Base-by-base conservation (phyloP, 2,329 filamentous ascomycete species). In the Cadophora sp. region DNA sequence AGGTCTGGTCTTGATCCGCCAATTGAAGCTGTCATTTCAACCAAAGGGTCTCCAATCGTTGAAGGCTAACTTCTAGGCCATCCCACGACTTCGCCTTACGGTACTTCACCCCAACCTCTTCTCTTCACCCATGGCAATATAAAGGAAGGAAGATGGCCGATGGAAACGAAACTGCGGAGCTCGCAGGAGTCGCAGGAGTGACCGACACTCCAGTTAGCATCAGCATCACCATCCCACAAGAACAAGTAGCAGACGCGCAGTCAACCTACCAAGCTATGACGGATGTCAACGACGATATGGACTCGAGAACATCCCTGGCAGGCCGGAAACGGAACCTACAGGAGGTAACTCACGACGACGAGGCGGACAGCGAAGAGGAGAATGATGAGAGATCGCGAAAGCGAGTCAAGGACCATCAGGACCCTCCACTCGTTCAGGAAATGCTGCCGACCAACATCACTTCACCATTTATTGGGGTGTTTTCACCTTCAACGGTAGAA, bases 331-430 rank as follows among this genome's bases (percentile, higher is more conserved):
- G 58, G 8, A 47, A 55, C 20, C 39, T 55, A 14, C 33, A 62
- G 24, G 48, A 45, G 8, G 20, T 11, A 14, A 16, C 11, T 11
- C 66, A 60, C 30, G 36, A 36, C 50, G 64, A 66, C 13, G 11
- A 48, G 20, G 39, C n/a, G 63, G 55, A 74, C 72, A 43, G 56
- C 43, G 59, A 51, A 63, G 68, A 41, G 8, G 61, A 51, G 20
- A 59, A 65, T 43, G 71, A 70, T 60, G 70, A 74, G 66, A 74
- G 74, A 16, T 65, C 41, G 36, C 36, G 22, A 36, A 68, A 68
- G 62, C 63, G 59, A 30, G n/a, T 45, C 50, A 68, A 65, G 22
- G 18, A 59, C 47, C 56, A 55, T 18, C 50, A 56, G 47, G 39
- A 62, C 18, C 18, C 59, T 41, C 20, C 56, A 39, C 27, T 30